Percentiles rank a stretch among this genome's conserved stretches.
Evolutionary conservation across 2,329 filamentous ascomycete genomes (phyloP).

Genomic region (Ophiostoma populinum): DNA sequence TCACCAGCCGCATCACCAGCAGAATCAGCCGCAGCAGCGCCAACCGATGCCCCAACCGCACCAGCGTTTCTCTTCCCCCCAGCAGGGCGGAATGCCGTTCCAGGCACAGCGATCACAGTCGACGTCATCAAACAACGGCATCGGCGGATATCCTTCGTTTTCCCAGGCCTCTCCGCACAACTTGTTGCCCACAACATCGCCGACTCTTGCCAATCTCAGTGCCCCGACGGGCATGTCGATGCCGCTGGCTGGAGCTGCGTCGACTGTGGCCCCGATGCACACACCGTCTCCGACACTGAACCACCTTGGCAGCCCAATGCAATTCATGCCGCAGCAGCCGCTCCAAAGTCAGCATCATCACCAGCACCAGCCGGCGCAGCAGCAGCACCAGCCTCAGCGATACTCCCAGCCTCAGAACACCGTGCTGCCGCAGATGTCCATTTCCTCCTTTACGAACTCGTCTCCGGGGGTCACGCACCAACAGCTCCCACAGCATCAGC

Average conservation of each 20-base stretch:
- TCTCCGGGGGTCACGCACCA: slow-evolving; percentile 11
- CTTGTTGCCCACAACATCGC: neutral
- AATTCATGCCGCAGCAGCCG: slow-evolving; percentile 6
- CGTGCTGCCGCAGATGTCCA: slow-evolving; percentile 3
- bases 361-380: neutral
- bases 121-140: slow-evolving; percentile 2
- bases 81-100: slow-evolving; percentile 7
- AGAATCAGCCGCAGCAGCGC: neutral
- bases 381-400: neutral
- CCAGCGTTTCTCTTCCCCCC: slow-evolving; percentile 4
- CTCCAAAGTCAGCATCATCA: neutral
- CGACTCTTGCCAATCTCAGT: slow-evolving; percentile 3
- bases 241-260: neutral
- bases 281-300: slow-evolving; percentile 6
- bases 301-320: slow-evolving; percentile 7
- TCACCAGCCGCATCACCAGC: slow-evolving; percentile 3
- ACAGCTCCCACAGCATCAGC: slow-evolving; percentile 13
- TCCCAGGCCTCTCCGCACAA: slow-evolving; percentile 6
- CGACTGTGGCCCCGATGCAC: slow-evolving; percentile 1
- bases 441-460: slow-evolving; percentile 7
- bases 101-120: slow-evolving; percentile 5
- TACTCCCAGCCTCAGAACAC: slow-evolving; percentile 5
- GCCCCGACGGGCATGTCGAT: slow-evolving; percentile 5
- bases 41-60: neutral
- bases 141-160: slow-evolving; percentile 1